phyloP scores from a whole-genome alignment of 805 yeast genomes.

The Candida manassasensis region DNA sequence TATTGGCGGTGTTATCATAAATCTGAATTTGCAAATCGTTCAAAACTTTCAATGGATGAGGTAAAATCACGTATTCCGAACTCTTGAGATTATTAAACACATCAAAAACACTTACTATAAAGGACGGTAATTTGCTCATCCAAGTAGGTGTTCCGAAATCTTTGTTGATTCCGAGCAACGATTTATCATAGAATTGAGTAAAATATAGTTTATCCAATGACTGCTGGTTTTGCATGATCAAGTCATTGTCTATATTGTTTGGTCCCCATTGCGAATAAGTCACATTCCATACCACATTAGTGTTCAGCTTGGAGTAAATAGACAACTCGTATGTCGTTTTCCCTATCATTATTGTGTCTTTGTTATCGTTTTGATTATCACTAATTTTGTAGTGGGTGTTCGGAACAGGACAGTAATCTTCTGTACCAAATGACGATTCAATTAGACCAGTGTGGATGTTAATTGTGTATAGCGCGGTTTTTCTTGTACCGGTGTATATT shows the following conservation, averaged over 20 bases:
- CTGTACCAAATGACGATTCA: constrained; percentile 58
- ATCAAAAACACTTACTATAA: constrained; percentile 78
- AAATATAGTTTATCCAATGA: constrained; percentile 73
- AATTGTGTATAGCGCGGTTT: constrained; percentile 69
- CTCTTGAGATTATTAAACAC: constrained; percentile 37
- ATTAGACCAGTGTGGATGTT: constrained; percentile 73
- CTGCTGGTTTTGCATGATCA: constrained; percentile 36
- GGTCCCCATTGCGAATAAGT: constrained; percentile 90
- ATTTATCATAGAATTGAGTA: constrained; percentile 78
- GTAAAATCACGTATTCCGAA: constrained; percentile 47
- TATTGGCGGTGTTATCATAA: constrained; percentile 16
- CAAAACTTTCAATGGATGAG: constrained; percentile 58
- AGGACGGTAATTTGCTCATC: constrained; percentile 68
- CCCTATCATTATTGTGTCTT: constrained; percentile 53
- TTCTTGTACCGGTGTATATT: constrained; percentile 80
- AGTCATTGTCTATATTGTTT: constrained; percentile 68
- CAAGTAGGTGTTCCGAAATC: constrained; percentile 70
- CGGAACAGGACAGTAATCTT: constrained; percentile 32
- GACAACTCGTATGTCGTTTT: constrained; percentile 67
- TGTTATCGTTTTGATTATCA: constrained; percentile 7
- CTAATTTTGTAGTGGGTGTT: constrained; percentile 16
- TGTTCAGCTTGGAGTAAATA: constrained; percentile 68
- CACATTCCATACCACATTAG: constrained; percentile 69
- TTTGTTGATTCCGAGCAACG: constrained; percentile 70
- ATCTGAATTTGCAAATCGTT: constrained; percentile 24